Evolutionary conservation across 768 basidiomycete genomes (phyloP).

Genomic region (Suillus luteus): DNA sequence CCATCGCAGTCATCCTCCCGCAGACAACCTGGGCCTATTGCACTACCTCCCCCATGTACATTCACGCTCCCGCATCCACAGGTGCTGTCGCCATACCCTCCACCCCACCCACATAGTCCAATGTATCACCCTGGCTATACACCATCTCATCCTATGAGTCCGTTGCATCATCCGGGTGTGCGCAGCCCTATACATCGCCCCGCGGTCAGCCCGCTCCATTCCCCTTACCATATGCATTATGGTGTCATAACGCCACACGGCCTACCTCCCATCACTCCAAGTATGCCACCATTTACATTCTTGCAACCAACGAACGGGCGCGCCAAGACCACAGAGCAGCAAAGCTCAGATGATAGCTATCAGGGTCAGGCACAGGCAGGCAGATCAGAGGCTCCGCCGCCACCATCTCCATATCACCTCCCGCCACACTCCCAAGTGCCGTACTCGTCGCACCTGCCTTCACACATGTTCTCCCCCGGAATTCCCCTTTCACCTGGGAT

Average conservation of each 20-base stretch:
- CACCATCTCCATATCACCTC: slow-evolving; percentile 16
- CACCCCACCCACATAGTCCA: slow-evolving; percentile 38
- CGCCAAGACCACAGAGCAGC: background rate
- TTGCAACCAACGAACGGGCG: slow-evolving; percentile 44
- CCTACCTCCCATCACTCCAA: slow-evolving; percentile 92
- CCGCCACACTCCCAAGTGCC: slow-evolving; percentile 23
- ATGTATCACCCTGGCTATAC: slow-evolving; percentile 39
- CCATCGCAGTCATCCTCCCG: slow-evolving; percentile 28
- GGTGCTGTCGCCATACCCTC: slow-evolving; percentile 33
- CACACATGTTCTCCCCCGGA: slow-evolving; percentile 32
- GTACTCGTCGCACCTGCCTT: slow-evolving; percentile 25
- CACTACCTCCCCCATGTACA: slow-evolving; percentile 60
- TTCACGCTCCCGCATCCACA: slow-evolving; percentile 43
- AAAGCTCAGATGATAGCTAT: slow-evolving; percentile 11
- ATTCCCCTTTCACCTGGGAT: slow-evolving; percentile 36
- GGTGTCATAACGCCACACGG: slow-evolving; percentile 69
- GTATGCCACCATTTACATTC: slow-evolving; percentile 95
- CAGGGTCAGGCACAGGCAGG: slow-evolving; percentile 3
- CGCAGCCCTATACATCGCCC: slow-evolving; percentile 36
- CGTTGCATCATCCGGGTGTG: slow-evolving; percentile 42
- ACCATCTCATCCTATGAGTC: slow-evolving; percentile 31
- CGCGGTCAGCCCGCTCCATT: slow-evolving; percentile 19
- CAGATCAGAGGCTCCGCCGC: slow-evolving; percentile 14
- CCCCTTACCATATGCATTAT: slow-evolving; percentile 29
- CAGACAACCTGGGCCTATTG: slow-evolving; percentile 71